phyloP scores from a whole-genome alignment of 2,329 filamentous ascomycete species.

The Colletotrichum incanum region DNA sequence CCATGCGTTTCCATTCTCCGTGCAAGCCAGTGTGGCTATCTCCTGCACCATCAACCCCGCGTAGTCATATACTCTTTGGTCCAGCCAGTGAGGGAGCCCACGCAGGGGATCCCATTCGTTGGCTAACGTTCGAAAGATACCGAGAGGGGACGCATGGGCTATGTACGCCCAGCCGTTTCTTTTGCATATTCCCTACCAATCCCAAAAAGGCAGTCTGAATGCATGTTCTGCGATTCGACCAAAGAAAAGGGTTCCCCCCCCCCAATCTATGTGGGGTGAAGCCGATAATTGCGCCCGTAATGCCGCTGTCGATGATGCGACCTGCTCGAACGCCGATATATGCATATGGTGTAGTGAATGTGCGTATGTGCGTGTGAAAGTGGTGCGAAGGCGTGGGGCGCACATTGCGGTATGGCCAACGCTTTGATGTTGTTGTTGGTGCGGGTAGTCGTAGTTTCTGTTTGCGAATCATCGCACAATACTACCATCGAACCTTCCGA shows the following conservation, averaged over 20 bases:
- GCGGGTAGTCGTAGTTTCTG: background rate
- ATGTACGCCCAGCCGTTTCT: background rate
- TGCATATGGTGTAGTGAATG: background rate
- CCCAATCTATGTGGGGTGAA: background rate
- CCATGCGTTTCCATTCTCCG: background rate
- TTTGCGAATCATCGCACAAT: background rate
- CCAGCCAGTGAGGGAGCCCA: constrained; percentile 10
- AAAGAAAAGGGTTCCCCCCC: background rate
- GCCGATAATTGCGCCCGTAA: constrained; percentile 1
- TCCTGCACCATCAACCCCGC: background rate
- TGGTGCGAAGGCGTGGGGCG: background rate
- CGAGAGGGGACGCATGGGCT: constrained; percentile 6
- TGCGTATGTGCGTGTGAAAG: too few relatives aligned
- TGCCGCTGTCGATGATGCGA: background rate
- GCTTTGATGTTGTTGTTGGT: constrained; percentile 6
- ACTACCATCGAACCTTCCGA: background rate
- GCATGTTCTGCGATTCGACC: background rate
- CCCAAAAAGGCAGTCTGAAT: constrained; percentile 10
- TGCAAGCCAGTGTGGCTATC: background rate
- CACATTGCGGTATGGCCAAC: background rate
- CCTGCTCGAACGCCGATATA: constrained; percentile 1
- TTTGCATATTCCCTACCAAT: background rate
- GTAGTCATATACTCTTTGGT: background rate
- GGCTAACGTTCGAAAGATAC: background rate
- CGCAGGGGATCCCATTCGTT: constrained; percentile 1